A percentile compares a stretch with the other conserved stretches of the same genome.
Evolutionary conservation across 345 rosid genomes (phyloP).

Genomic region (Psidium friedrichsthalianum): DNA sequence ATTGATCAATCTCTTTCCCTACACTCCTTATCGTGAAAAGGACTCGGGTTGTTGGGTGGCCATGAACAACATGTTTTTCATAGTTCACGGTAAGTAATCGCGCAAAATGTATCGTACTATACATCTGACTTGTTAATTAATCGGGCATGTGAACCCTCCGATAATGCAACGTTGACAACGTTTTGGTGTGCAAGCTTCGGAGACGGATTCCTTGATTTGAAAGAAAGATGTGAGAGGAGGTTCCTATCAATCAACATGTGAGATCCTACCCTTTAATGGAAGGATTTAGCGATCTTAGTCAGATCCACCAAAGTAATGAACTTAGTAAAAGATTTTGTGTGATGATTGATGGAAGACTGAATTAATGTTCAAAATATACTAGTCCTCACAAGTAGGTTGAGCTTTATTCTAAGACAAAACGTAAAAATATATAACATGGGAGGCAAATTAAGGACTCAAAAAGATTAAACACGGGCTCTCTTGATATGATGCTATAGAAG

Average conservation of each 20-base stretch:
- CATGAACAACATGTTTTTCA: not conserved
- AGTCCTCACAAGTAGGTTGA: not conserved
- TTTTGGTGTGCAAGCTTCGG: not conserved
- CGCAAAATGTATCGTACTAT: not conserved
- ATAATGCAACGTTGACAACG: not conserved
- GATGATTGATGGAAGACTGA: not conserved
- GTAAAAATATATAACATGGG: not conserved
- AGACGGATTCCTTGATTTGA: not conserved
- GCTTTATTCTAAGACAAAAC: not conserved
- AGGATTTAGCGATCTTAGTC: not conserved
- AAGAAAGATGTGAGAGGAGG: not conserved
- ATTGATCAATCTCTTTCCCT: not conserved
- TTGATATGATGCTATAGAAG: accelerated
- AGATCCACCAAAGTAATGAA: not conserved
- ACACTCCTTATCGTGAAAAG: not conserved
- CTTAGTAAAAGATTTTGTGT: not conserved
- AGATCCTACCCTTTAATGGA: not conserved
- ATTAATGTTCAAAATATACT: not conserved
- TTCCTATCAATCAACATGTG: not conserved
- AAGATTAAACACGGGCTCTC: not conserved
- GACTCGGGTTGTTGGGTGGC: not conserved
- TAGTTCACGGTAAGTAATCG: not conserved
- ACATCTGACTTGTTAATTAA: not conserved
- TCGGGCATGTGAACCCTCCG: too few species aligned
- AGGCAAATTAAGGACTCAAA: not conserved